Percentiles rank a stretch among this genome's conserved stretches.
phyloP scores from a whole-genome alignment of 108 stramenopile species.

The Fragilaria crotonensis region DNA sequence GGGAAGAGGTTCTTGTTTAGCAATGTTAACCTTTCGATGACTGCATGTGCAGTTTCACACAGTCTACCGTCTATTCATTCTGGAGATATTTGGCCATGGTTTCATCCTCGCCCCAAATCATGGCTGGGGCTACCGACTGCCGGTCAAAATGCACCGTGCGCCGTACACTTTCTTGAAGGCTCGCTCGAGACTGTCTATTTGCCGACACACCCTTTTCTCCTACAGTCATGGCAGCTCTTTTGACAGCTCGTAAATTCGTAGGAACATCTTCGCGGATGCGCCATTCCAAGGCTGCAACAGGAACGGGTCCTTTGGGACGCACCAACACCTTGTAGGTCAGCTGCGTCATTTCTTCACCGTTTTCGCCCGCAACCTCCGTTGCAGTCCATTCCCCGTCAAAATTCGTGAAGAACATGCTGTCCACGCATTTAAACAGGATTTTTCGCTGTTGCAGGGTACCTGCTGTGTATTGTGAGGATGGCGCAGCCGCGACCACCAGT shows the following conservation, averaged over 20 bases:
- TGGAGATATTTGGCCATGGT: conserved; percentile 71
- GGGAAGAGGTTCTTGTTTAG: no score
- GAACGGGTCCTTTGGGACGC: conserved; percentile 85
- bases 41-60: no score
- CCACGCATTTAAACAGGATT: conserved; percentile 77
- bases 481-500: conserved; percentile 18
- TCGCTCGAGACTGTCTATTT: conserved; percentile 1
- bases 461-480: background rate
- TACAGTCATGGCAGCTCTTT: conserved; percentile 61
- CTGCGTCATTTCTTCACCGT: conserved; percentile 35
- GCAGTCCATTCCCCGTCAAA: conserved; percentile 82
- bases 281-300: conserved; percentile 93
- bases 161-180: conserved; percentile 11
- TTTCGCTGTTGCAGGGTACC: conserved; percentile 10
- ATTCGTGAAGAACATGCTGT: conserved; percentile 76
- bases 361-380: conserved; percentile 27
- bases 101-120: conserved; percentile 56
- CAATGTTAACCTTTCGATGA: no score
- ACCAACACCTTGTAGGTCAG: conserved; percentile 81
- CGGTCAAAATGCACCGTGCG: background rate
- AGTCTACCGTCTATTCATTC: conserved; percentile 8
- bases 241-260: conserved; percentile 80
- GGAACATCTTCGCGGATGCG: conserved; percentile 92
- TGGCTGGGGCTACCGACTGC: background rate
- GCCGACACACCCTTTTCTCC: conserved; percentile 34